phyloP scores from a whole-genome alignment of 805 yeast genomes.

The Wickerhamiella occidentalis region DNA sequence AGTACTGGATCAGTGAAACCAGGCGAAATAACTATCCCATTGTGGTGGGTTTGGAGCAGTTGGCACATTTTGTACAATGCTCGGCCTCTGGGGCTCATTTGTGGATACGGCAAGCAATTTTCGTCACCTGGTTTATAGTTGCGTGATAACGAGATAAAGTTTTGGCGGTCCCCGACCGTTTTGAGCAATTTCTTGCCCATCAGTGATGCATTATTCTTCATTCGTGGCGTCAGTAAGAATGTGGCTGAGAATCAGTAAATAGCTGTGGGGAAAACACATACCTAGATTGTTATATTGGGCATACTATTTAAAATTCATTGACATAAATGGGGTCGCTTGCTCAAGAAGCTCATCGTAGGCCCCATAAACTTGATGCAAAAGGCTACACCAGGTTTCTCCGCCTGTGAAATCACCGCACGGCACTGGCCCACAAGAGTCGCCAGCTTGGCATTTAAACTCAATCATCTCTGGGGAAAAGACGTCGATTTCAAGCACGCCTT shows the following conservation, averaged over 20 bases:
- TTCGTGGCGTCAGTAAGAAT: neutral
- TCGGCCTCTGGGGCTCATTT: conserved; percentile 4
- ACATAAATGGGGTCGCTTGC: neutral
- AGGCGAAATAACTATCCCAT: neutral
- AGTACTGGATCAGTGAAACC: neutral
- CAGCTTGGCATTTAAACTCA: neutral
- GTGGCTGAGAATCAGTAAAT: neutral
- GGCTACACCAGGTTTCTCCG: neutral
- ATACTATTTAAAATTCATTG: neutral
- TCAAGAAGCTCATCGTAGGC: neutral
- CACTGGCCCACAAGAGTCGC: neutral
- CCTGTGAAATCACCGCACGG: conserved; percentile 9
- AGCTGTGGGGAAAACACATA: too few species aligned
- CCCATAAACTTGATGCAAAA: conserved; percentile 2
- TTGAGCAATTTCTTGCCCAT: neutral
- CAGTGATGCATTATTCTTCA: neutral
- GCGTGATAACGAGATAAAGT: neutral
- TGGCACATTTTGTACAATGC: neutral
- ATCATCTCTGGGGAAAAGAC: neutral
- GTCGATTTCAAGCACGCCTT: neutral
- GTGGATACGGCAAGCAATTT: neutral
- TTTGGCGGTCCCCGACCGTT: neutral
- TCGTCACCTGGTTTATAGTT: neutral
- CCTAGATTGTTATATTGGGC: too few species aligned
- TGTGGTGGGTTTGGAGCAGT: neutral